A percentile compares a stretch with the other conserved stretches of the same genome.
phyloP scores from a whole-genome alignment of 164 flowering plant species.

The Sextonia rubra region DNA sequence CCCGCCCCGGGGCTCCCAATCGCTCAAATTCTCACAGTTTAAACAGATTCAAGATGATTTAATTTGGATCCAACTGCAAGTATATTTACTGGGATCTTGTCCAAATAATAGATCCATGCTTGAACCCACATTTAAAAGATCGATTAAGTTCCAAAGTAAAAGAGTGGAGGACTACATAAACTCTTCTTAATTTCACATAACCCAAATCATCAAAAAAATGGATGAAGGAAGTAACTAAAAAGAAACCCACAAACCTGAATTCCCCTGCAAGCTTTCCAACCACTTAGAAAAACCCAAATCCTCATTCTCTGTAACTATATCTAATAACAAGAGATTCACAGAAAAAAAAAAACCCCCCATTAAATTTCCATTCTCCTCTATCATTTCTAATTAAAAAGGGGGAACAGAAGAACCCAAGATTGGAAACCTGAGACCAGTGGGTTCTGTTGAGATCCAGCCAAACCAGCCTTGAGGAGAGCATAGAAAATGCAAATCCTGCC shows the following conservation, averaged over 20 bases:
- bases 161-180: too few species aligned
- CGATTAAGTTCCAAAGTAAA: background rate
- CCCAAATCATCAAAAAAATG: background rate
- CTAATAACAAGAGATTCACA: slow-evolving; percentile 21
- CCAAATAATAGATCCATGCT: background rate
- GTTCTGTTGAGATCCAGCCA: slow-evolving; percentile 77
- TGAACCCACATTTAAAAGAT: background rate
- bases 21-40: background rate
- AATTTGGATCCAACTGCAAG: background rate
- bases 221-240: background rate
- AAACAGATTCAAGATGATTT: background rate
- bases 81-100: background rate
- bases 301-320: slow-evolving; percentile 33
- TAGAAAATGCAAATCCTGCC: slow-evolving; percentile 77
- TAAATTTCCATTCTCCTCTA: background rate
- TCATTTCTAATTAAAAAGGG: background rate
- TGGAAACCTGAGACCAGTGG: slow-evolving; percentile 61
- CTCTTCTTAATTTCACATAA: background rate
- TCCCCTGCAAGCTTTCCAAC: slow-evolving; percentile 55
- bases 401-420: background rate
- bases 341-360: slow-evolving; percentile 2
- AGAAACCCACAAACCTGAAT: slow-evolving; percentile 55
- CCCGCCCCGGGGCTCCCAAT: too few species aligned
- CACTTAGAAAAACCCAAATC: slow-evolving; percentile 84
- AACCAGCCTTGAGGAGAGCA: slow-evolving; percentile 79